phyloP scores from a whole-genome alignment of 768 basidiomycete genomes.

The Kwoniella pini region DNA sequence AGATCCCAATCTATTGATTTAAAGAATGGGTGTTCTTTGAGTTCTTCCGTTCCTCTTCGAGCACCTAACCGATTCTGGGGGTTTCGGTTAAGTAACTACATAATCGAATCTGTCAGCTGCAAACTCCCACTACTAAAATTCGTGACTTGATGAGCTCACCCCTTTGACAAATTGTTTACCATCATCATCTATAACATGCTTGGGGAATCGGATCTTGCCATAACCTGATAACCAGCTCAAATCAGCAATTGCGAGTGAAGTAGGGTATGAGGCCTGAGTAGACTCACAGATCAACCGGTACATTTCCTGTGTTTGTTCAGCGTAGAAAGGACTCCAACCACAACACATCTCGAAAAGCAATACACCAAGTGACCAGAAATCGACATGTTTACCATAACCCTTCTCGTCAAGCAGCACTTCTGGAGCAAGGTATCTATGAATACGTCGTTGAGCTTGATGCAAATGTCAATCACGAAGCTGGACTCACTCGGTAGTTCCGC shows the following conservation, averaged over 20 bases:
- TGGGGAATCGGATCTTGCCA: constrained; percentile 95
- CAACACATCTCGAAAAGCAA: constrained; percentile 99
- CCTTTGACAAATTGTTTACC: constrained; percentile 99
- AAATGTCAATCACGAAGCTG: not conserved
- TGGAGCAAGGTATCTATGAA: constrained; percentile 84
- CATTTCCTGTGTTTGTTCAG: constrained; percentile 99
- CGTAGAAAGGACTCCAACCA: constrained; percentile 99
- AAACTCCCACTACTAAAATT: not conserved
- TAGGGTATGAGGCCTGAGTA: no score
- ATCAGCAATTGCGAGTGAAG: not conserved
- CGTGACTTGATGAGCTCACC: constrained; percentile 61
- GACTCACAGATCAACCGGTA: constrained; percentile 59
- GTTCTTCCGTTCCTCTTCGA: constrained; percentile 81
- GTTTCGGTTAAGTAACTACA: constrained; percentile 91
- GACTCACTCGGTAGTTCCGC: constrained; percentile 75
- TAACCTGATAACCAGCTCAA: constrained; percentile 72
- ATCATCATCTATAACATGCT: constrained; percentile 90
- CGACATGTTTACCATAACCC: constrained; percentile 96
- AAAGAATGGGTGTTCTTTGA: constrained; percentile 97
- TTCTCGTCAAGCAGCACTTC: constrained; percentile 98
- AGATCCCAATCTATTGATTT: constrained; percentile 83
- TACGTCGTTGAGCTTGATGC: constrained; percentile 1
- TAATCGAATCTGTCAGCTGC: not conserved
- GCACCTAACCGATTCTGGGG: constrained; percentile 97
- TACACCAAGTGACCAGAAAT: constrained; percentile 97